These are phyloP conservation scores for Eustoma russellianum DNA, from an alignment of 257 asterid species.

Conservation along the genomic window DNA sequence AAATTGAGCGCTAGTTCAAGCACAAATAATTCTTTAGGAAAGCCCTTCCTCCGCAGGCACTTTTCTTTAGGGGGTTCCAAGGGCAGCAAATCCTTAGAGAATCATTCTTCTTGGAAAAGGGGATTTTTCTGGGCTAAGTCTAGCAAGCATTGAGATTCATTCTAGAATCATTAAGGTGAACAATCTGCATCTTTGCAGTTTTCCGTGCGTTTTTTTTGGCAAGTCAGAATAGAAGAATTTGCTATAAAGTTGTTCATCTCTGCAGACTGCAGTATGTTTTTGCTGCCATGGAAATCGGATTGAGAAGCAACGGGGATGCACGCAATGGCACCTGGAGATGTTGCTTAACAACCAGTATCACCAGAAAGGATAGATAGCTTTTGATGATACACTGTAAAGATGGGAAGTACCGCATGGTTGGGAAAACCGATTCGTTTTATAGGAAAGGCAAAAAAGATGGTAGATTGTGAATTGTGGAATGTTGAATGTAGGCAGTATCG, in stretches of 20 bases:
- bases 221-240: too few relatives aligned
- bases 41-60: conserved; percentile 71
- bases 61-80: conserved; percentile 63
- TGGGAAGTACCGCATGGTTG: conserved; percentile 19
- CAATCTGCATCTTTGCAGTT: neutral
- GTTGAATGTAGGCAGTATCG: conserved; percentile 14
- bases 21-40: conserved; percentile 47
- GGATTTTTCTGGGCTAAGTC: conserved; percentile 72
- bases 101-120: conserved; percentile 36
- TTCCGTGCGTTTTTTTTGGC: too few relatives aligned
- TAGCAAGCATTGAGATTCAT: conserved; percentile 40
- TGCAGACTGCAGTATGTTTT: conserved; percentile 11
- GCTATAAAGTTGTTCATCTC: conserved; percentile 5
- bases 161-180: conserved; percentile 21
- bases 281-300: conserved; percentile 10
- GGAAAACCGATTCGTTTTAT: conserved; percentile 31
- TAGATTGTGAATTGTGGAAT: conserved; percentile 17
- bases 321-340: conserved; percentile 2
- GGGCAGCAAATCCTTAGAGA: conserved; percentile 39
- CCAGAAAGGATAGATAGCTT: conserved; percentile 25
- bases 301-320: conserved; percentile 7
- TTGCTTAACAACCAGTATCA: conserved; percentile 11
- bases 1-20: conserved; percentile 67
- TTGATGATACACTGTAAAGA: conserved; percentile 53
- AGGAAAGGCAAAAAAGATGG: conserved; percentile 22